Base-by-base conservation (phyloP, 306 rosid species). In the Medicago truncatula region DNA sequence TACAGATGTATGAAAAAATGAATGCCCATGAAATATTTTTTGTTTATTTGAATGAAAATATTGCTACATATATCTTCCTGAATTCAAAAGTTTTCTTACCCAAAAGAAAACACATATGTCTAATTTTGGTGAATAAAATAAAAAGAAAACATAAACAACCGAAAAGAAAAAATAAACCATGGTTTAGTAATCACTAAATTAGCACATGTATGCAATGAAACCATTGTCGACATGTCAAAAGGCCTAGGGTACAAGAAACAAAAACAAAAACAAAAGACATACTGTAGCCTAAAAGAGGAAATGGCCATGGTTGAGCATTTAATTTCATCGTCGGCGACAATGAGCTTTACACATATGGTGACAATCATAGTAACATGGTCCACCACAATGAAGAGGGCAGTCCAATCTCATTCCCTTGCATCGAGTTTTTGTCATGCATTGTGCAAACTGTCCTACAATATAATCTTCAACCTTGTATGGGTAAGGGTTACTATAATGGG, bases 301-400 rank as follows among this genome's bases (percentile, higher is more conserved):
- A 17, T 9, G 20, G 31, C 12, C 61, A 9, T 17, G 61, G 40
- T 13, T 62, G 68, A 17, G 31, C 43, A 31, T 28, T 60, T 59
- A 4, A 41, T 25, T 64, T 81, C 75, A 83, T 13, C 82, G 75
- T 36, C 75, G 88, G 20, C 62, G 83, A 76, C 97, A 94, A 50
- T 92, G 93, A 71, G 97, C 85, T 78, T 92, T 92, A 87, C 99
- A 95, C 88, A 87, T 88, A 56, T 85, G 80, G 23, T 79, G 93
- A 82, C 98, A 95, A 74, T 95, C 98, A 53, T 92, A 89, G 60
- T 81, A 83, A 83, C 98, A 92, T 87, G 92, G 88, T 47, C 97
- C 90, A 2, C 96, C 97, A 44, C 98, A 95, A 56, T 95, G 97
- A 52, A 92, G 97, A 38, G 97, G 97, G 34, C 98, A 95, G 0